Evolutionary conservation across 805 yeast species (phyloP).

Genomic region (Starmerella bombicola): DNA sequence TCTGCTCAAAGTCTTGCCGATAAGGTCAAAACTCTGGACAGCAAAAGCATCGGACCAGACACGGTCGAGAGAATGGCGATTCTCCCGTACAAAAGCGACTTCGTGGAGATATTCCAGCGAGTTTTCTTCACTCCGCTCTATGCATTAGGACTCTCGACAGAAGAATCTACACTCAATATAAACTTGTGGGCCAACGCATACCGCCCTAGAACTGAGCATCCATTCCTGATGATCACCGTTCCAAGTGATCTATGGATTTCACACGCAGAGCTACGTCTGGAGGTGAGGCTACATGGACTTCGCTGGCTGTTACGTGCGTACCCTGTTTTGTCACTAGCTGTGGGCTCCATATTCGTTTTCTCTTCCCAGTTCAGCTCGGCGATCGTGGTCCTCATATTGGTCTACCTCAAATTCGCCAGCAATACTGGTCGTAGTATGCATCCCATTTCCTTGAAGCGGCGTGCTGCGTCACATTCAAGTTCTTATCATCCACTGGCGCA

Average conservation of each 20-base stretch:
- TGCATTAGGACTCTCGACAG: conserved; percentile 22
- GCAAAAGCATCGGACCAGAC: background rate
- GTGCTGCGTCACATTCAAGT: no score
- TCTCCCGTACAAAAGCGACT: conserved; percentile 25
- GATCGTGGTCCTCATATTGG: background rate
- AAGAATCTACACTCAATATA: conserved; percentile 22
- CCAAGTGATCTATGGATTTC: conserved; percentile 10
- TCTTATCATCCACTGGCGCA: no score
- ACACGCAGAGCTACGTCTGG: conserved; percentile 6
- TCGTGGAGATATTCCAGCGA: conserved; percentile 24
- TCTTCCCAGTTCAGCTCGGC: conserved; percentile 10
- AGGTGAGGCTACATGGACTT: conserved; percentile 14
- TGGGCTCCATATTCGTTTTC: conserved; percentile 11
- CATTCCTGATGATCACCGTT: conserved; percentile 7
- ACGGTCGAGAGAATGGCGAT: conserved; percentile 23
- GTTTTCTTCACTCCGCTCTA: conserved; percentile 26
- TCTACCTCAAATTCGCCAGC: no score
- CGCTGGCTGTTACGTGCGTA: conserved; percentile 12
- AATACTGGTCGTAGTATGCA: no score
- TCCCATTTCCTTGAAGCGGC: no score
- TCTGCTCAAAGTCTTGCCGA: background rate
- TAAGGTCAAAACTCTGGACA: no score
- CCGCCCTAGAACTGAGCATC: conserved; percentile 3
- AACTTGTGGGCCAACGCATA: conserved; percentile 18
- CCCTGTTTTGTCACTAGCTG: conserved; percentile 13